Percentiles rank a stretch among this genome's conserved stretches.
Conservation (phyloP, 495 filamentous ascomycete genomes). For the Penicillium samsonianum region DNA sequence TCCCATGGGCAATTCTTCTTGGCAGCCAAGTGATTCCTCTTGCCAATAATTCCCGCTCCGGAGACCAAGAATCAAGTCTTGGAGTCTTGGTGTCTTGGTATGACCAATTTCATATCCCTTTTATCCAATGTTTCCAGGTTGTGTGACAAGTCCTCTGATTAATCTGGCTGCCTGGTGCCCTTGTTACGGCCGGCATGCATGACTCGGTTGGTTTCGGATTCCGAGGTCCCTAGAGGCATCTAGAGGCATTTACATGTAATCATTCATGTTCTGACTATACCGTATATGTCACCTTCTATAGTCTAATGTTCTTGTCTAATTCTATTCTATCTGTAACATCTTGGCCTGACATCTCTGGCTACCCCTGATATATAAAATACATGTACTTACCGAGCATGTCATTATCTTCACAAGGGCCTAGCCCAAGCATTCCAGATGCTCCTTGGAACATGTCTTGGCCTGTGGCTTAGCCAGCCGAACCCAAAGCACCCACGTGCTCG, state of each 20-base stretch:
- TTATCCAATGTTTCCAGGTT: background rate
- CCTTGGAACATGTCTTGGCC: background rate
- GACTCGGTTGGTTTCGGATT: slow-evolving; percentile 5
- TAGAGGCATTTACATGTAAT: background rate
- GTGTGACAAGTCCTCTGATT: background rate
- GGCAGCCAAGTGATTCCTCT: slow-evolving; percentile 38
- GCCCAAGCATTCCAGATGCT: slow-evolving; percentile 8
- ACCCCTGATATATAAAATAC: background rate
- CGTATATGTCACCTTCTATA: background rate
- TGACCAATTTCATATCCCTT: slow-evolving; percentile 5
- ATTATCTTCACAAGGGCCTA: slow-evolving; percentile 4
- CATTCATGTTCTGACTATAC: background rate
- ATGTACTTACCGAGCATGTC: background rate
- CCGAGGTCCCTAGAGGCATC: background rate
- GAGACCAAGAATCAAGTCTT: slow-evolving; percentile 23
- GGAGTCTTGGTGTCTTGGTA: slow-evolving; percentile 20
- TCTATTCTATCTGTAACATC: slow-evolving; percentile 3
- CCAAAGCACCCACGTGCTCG: background rate
- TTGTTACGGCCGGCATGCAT: slow-evolving; percentile 5
- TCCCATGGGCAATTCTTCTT: slow-evolving; percentile 26
- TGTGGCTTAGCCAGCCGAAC: slow-evolving; percentile 6
- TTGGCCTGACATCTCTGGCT: background rate
- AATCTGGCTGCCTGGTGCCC: slow-evolving; percentile 13
- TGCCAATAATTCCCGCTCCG: slow-evolving; percentile 36
- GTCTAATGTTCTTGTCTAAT: background rate